These are phyloP conservation scores for Amanita subjunquillea DNA, from an alignment of 768 basidiomycete species.

Conservation along the genomic window DNA sequence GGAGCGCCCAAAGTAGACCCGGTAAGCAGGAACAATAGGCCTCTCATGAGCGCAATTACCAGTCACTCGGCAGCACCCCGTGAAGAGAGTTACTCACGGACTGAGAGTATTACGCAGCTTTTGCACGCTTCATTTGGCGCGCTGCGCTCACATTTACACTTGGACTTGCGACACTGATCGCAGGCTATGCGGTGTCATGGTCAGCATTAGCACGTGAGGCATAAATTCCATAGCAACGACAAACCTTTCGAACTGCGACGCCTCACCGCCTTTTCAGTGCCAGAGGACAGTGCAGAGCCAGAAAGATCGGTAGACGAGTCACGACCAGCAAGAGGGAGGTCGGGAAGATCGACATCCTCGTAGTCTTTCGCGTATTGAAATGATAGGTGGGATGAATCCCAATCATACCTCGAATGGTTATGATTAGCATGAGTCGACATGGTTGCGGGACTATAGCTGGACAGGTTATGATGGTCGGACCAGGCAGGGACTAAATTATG, in stretches of 20 bases:
- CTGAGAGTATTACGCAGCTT: slow-evolving; percentile 64
- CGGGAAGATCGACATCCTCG: slow-evolving; percentile 43
- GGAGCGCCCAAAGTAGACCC: background rate
- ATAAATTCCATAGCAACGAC: background rate
- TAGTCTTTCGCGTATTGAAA: slow-evolving; percentile 57
- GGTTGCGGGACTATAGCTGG: background rate
- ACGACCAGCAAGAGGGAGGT: slow-evolving; percentile 23
- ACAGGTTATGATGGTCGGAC: slow-evolving; percentile 14
- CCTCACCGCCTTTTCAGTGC: slow-evolving; percentile 37
- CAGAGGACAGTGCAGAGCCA: slow-evolving; percentile 6
- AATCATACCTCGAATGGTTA: slow-evolving; percentile 1
- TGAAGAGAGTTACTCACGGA: slow-evolving; percentile 32
- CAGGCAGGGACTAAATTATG: slow-evolving; percentile 18
- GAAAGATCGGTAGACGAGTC: slow-evolving; percentile 10
- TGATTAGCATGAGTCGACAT: background rate
- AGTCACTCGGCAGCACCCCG: background rate
- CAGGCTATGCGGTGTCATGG: slow-evolving; percentile 40
- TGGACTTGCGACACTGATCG: slow-evolving; percentile 84
- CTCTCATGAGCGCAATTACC: background rate
- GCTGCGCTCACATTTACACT: slow-evolving; percentile 79
- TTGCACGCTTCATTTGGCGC: slow-evolving; percentile 57
- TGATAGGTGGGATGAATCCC: slow-evolving; percentile 16
- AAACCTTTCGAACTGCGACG: slow-evolving; percentile 71
- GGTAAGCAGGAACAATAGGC: background rate
- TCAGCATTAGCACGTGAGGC: background rate